These are phyloP conservation scores for Artemisia tridentata DNA, from an alignment of 129 eudicot species.

Conservation along the genomic window DNA sequence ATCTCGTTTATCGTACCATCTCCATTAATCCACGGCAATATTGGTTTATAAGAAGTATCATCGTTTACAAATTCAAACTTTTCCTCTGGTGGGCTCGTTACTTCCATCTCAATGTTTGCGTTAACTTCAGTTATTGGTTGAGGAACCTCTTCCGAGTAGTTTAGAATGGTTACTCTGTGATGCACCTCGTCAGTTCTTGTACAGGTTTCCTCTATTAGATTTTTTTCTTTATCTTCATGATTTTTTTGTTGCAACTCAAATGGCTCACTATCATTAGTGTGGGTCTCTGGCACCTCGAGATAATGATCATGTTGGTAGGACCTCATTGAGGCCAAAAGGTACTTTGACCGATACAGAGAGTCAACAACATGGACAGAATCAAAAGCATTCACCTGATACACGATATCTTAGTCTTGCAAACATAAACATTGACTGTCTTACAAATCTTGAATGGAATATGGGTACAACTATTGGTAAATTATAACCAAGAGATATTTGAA, in stretches of 20 bases:
- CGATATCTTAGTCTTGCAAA: no score
- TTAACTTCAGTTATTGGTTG: constrained; percentile 28
- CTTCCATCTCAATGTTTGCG: constrained; percentile 21
- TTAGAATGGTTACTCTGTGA: constrained; percentile 28
- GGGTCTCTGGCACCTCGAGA: constrained; percentile 13
- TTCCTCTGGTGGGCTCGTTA: constrained; percentile 24
- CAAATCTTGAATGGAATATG: no score
- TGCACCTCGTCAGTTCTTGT: constrained; percentile 24
- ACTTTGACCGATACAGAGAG: constrained; percentile 75
- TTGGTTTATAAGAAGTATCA: constrained; percentile 48
- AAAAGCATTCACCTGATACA: constrained; percentile 62
- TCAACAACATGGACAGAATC: constrained; percentile 73
- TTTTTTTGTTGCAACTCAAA: constrained; percentile 27
- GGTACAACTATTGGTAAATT: no score
- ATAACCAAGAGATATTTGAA: no score
- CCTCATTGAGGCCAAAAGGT: constrained; percentile 58
- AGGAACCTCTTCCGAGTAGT: constrained; percentile 28
- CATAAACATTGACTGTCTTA: no score
- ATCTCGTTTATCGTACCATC: constrained; percentile 77
- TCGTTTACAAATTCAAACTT: constrained; percentile 13
- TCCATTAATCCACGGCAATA: constrained; percentile 95
- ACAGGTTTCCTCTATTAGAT: constrained; percentile 5
- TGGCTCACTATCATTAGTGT: constrained; percentile 25
- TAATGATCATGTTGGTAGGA: constrained; percentile 35
- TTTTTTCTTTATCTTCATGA: constrained; percentile 21